Evolutionary conservation across 2,329 filamentous ascomycete species (phyloP), one percentile per base, ranked within the genome.

Genomic region (Hypomyces rosellus): DNA sequence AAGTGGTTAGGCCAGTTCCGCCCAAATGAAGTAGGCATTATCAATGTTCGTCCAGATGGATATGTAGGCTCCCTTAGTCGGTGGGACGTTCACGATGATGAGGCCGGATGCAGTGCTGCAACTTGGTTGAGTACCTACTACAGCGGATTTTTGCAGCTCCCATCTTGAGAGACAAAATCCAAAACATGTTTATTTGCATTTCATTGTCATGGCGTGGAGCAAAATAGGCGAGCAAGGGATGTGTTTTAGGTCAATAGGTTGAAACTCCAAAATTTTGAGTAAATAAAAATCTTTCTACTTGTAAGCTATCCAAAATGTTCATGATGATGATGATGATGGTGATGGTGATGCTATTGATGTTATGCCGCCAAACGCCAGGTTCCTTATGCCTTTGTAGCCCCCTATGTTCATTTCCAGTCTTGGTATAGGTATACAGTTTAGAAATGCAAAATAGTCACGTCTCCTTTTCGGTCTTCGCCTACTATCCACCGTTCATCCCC

Each of bases 1-100:
- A 88, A 86, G 64, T 89, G 85, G 85, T 70, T 87, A 6, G 83
- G 81, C 38, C 75, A 72, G 42, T 68, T 88, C 3, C 70, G 68
- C 0, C 70, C 73, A 1, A 71, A 74, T 9, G 77, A 85, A 56
- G 76, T 85, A 5, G 81, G 78, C 4, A 76, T 89, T 38, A 72
- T 85, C 38, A 84, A 85, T 58, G 82, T 89, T 2, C 75, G 86
- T 5, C 86, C 86, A 0, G 86, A 89, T 65, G 85, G 86, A 11
- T 89, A 89, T 63, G 80, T 89, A 4, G 86, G 85, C 1, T 81
- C 76, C n/a, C 66, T 87, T 20, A 70, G 75, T 41, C 67, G 74
- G 38, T 78, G 75, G 75, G 74, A 78, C 60, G 71, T 74, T 34
- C 72, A 69, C 56, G 61, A 75, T 25, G 75, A 77, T 49, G 74